phyloP scores from a whole-genome alignment of 176 grass and related monocot species.

The Ensete glaucum region DNA sequence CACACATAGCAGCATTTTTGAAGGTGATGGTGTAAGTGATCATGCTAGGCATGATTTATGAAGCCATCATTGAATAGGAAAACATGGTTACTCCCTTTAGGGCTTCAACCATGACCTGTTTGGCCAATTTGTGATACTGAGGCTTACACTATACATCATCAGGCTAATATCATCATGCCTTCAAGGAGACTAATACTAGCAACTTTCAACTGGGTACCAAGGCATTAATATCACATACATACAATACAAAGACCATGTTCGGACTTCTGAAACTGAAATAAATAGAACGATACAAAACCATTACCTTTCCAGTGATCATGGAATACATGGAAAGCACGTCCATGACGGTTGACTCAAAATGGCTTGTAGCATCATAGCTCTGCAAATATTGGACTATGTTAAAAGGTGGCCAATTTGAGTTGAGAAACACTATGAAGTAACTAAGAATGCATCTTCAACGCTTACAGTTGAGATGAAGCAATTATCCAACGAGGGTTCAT shows the following conservation, averaged over 20 bases:
- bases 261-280: neutral
- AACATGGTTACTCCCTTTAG: no score
- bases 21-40: no score
- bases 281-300: neutral
- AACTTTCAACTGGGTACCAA: no score
- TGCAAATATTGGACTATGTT: conserved; percentile 23
- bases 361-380: conserved; percentile 89
- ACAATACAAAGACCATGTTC: neutral
- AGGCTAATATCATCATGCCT: no score
- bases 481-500: conserved; percentile 71
- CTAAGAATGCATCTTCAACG: neutral
- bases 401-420: conserved; percentile 16
- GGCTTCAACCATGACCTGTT: no score
- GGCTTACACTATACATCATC: no score
- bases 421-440: neutral
- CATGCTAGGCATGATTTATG: no score
- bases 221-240: no score
- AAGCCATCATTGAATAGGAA: no score
- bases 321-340: conserved; percentile 80
- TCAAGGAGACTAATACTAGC: no score
- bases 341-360: conserved; percentile 84
- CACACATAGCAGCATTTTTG: no score
- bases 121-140: no score
- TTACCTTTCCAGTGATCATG: conserved; percentile 72
- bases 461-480: conserved; percentile 80